phyloP scores from a whole-genome alignment of 2,329 filamentous ascomycete genomes.

The Botrytis medusae region DNA sequence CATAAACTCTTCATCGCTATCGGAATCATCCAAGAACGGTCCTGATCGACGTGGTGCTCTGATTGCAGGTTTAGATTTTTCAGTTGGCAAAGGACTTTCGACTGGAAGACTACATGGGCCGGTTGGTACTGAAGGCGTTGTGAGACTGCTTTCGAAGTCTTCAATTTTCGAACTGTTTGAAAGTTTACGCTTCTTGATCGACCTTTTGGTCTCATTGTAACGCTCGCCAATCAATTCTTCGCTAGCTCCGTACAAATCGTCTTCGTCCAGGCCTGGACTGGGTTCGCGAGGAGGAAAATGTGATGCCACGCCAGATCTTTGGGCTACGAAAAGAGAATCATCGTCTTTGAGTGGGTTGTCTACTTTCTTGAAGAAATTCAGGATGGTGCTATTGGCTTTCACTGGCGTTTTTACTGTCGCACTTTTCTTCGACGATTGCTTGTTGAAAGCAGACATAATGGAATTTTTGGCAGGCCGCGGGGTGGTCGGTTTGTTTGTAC shows the following conservation, averaged over 20 bases:
- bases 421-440: conserved; percentile 32
- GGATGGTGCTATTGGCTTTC: conserved; percentile 62
- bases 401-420: conserved; percentile 28
- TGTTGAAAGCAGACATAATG: conserved; percentile 28
- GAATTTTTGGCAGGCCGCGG: conserved; percentile 34
- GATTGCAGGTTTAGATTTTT: neutral
- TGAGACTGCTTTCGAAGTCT: conserved; percentile 14
- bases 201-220: conserved; percentile 43
- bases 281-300: conserved; percentile 2
- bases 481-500: conserved; percentile 37
- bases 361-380: conserved; percentile 74
- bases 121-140: conserved; percentile 7
- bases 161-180: conserved; percentile 17
- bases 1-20: conserved; percentile 49
- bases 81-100: neutral
- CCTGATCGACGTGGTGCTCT: conserved; percentile 45
- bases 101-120: conserved; percentile 1
- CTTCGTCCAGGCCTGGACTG: conserved; percentile 31
- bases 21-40: conserved; percentile 72
- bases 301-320: conserved; percentile 30
- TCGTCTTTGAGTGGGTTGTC: conserved; percentile 49
- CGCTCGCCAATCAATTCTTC: conserved; percentile 33
- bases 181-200: conserved; percentile 47
- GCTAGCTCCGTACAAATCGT: conserved; percentile 31
- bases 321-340: conserved; percentile 56